Evolutionary conservation across 2,329 filamentous ascomycete species (phyloP).

Genomic region (Rachicladosporium sp.): DNA sequence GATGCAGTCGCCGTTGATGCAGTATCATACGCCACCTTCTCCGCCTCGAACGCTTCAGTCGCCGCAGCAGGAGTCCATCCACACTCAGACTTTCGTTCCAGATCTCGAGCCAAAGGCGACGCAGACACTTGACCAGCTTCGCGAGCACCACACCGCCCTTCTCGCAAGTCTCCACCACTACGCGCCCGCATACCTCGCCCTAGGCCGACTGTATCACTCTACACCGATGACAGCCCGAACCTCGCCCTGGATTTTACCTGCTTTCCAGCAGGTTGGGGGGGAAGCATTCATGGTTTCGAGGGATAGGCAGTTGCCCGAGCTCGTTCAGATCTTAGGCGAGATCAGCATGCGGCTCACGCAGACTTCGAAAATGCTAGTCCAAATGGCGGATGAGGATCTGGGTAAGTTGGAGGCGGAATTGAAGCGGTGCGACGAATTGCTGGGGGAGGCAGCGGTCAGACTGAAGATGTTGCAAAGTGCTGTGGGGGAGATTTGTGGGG

Average conservation of each 20-base stretch:
- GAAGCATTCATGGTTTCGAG: background rate
- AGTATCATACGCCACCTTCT: too few species aligned
- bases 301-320: constrained; percentile 2
- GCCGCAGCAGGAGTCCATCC: too few species aligned
- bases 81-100: too few species aligned
- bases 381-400: background rate
- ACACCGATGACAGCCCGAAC: background rate
- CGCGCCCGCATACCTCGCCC: constrained; percentile 1
- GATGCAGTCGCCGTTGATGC: too few species aligned
- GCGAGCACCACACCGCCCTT: too few species aligned
- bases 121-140: too few species aligned
- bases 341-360: constrained; percentile 1
- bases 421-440: constrained; percentile 1
- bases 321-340: constrained; percentile 2
- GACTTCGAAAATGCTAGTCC: background rate
- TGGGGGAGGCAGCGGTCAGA: constrained; percentile 2
- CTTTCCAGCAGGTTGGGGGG: background rate
- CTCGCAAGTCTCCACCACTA: background rate
- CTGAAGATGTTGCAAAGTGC: constrained; percentile 1
- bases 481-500: constrained; percentile 1
- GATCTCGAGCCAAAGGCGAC: too few species aligned
- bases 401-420: background rate
- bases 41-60: too few species aligned
- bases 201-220: constrained; percentile 1
- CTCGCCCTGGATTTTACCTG: constrained; percentile 1